phyloP scores from a whole-genome alignment of 2,329 filamentous ascomycete species.

The Hypocreales sp. region DNA sequence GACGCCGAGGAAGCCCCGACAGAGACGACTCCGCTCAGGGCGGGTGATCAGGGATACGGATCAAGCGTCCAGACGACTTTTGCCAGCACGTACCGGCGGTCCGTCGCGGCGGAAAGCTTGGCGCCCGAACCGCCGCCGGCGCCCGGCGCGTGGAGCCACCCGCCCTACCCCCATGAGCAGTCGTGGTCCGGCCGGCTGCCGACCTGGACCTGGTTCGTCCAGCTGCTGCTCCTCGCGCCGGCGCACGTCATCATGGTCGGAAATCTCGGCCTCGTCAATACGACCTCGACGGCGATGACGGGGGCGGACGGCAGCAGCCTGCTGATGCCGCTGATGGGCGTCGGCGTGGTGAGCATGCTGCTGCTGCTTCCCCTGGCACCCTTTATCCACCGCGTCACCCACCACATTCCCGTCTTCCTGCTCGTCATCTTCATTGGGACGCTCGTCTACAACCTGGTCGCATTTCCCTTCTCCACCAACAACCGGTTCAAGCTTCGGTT shows the following conservation, averaged over 20 bases:
- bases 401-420: conserved; percentile 66
- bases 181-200: conserved; percentile 69
- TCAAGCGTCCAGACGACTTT: conserved; percentile 32
- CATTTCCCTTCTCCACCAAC: conserved; percentile 73
- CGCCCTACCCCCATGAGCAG: conserved; percentile 58
- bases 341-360: conserved; percentile 53
- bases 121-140: conserved; percentile 6
- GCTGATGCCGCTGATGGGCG: conserved; percentile 54
- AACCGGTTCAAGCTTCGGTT: conserved; percentile 81
- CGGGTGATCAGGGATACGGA: conserved; percentile 16
- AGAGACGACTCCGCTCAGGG: conserved; percentile 39
- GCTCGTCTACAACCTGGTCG: conserved; percentile 69
- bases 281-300: conserved; percentile 62
- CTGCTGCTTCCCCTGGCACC: conserved; percentile 64
- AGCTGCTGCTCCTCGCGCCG: conserved; percentile 68
- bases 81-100: conserved; percentile 37
- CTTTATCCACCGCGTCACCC: conserved; percentile 74
- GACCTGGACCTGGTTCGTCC: conserved; percentile 74
- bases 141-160: conserved; percentile 9
- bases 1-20: conserved; percentile 22
- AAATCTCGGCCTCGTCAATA: conserved; percentile 60
- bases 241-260: conserved; percentile 63
- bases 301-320: conserved; percentile 66
- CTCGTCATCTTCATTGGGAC: conserved; percentile 59
- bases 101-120: conserved; percentile 17